A percentile compares a stretch with the other conserved stretches of the same genome.
phyloP scores from a whole-genome alignment of 73 alveolate species.

The Uronychia binucleata region DNA sequence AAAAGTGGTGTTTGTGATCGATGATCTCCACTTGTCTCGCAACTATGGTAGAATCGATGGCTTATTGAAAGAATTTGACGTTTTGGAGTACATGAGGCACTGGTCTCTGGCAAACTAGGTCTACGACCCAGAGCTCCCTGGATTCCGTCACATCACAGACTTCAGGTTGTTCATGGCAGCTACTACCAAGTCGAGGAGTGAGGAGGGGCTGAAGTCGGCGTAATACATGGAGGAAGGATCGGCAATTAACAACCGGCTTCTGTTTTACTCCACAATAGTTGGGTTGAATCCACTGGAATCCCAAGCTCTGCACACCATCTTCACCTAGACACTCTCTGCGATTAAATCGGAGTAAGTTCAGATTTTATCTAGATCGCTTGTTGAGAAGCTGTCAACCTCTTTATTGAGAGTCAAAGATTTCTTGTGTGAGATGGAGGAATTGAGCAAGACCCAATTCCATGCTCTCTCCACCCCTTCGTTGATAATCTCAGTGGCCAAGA shows the following conservation, averaged over 20 bases:
- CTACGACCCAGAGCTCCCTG: constrained; percentile 26
- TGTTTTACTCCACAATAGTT: constrained; percentile 32
- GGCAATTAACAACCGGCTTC: constrained; percentile 21
- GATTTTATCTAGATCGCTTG: constrained; percentile 15
- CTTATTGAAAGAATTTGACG: constrained; percentile 2
- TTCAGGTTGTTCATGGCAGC: constrained; percentile 27
- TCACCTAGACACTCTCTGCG: too few species aligned
- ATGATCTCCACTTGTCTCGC: constrained; percentile 47
- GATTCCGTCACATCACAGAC: constrained; percentile 28
- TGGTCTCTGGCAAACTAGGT: constrained; percentile 39
- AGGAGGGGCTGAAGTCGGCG: too few species aligned
- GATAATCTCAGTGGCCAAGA: constrained; percentile 24
- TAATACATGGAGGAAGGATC: too few species aligned
- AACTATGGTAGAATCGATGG: constrained; percentile 20
- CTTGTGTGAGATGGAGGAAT: constrained; percentile 25
- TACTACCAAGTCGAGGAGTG: too few species aligned
- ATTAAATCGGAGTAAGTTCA: too few species aligned
- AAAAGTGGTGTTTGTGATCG: constrained; percentile 43
- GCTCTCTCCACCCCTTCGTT: constrained; percentile 1
- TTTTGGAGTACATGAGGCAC: constrained; percentile 34
- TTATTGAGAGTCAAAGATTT: constrained; percentile 3
- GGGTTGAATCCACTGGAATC: constrained; percentile 15
- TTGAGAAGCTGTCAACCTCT: too few species aligned
- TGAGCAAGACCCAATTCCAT: constrained; percentile 25
- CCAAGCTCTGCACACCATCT: too few species aligned